Evolutionary conservation across 192 early-diverging fungal genomes (phyloP).

Genomic region (Coemansia sp.): DNA sequence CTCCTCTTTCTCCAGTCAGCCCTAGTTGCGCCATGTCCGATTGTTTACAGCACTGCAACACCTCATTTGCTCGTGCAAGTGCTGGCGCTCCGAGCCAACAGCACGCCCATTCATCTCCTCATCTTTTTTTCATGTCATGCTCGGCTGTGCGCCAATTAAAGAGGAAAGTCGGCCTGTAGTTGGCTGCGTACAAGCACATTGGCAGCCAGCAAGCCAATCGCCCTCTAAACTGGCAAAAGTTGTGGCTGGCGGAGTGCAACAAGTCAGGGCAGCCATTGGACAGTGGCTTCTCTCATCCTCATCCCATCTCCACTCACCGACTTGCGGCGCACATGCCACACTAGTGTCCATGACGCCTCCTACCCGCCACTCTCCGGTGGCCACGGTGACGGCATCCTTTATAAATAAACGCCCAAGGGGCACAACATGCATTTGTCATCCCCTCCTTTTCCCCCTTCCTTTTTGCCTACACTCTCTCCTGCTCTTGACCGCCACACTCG

Average conservation of each 20-base stretch:
- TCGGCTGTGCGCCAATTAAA: neutral
- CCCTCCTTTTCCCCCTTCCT: neutral
- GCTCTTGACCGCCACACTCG: too few relatives aligned
- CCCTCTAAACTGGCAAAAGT: neutral
- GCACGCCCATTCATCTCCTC: neutral
- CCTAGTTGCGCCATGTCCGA: neutral
- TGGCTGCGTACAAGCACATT: neutral
- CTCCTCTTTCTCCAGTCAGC: neutral
- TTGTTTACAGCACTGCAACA: neutral
- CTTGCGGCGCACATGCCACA: neutral
- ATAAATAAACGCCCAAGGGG: neutral
- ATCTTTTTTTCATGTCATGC: neutral
- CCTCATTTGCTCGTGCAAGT: neutral
- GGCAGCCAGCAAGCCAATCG: neutral
- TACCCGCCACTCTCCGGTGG: neutral
- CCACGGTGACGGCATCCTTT: neutral
- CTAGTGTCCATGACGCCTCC: neutral
- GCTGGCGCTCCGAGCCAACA: neutral
- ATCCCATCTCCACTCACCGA: neutral
- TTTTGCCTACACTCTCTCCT: neutral
- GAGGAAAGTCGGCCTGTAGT: neutral
- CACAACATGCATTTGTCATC: neutral
- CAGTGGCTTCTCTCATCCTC: neutral
- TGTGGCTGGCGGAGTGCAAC: neutral
- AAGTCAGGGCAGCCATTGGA: too few relatives aligned